Evolutionary conservation across 2,329 filamentous ascomycete genomes (phyloP), one percentile per base, ranked within the genome.

Genomic region (Aspergillus unguis): DNA sequence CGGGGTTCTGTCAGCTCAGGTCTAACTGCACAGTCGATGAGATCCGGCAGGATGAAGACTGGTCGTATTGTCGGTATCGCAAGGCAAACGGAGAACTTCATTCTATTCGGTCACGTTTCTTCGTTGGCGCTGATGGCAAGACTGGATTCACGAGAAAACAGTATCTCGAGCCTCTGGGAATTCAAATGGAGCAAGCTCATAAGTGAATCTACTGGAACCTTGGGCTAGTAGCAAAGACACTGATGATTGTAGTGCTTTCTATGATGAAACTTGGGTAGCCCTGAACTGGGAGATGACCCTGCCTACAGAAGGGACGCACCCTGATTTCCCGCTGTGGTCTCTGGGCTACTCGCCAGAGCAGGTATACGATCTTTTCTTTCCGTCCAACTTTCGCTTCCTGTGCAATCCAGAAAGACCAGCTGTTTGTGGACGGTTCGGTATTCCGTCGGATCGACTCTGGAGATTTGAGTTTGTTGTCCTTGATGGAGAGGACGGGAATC

Each of bases 301-400:
- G 0, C 78, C 77, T 0, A 79, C 74, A 0, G 69, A 66, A 5
- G 57, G 76, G 29, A 73, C 74, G 0, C 78, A 81, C 56, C 78
- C 77, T 0, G 57, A 71, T 0, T 78, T 80, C 45, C 75, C 77
- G 0, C 63, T 80, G 2, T 80, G 77, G 78, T 54, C 69, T 3
- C 58, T 75, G 0, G 76, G 75, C 4, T 77, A 75, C 52, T 72
- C 68, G 0, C 75, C 77, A 5, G 65, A 77, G 44, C 56, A 76
- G 26, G 75, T 80, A 0, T 78, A 78, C 50, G 73, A 80, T 49
- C 54, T 72, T 0, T 80, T 77, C 57, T 80, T 75, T 60, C 78
- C 77, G 0, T 55, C 36, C 5, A 66, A 69, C 1, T 78, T 75
- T 58, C 72, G 74, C n/a, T 80, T 80, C 50, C 69, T 73, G 46